Evolutionary conservation across 148 eudicot genomes (phyloP).

Genomic region (Rhododendron henanense): DNA sequence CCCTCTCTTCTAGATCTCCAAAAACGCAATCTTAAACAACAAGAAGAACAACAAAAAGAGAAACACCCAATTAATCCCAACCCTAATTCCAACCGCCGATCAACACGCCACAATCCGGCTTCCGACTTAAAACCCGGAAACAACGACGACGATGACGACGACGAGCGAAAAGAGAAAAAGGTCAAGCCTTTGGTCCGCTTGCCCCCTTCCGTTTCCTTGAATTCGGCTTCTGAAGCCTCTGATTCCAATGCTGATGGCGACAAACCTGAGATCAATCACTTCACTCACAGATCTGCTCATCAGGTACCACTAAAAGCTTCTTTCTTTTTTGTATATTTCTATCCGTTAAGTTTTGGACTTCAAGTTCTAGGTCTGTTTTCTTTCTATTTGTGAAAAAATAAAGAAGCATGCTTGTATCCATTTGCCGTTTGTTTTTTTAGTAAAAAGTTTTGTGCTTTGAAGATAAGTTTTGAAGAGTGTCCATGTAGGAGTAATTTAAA

Average conservation of each 20-base stretch:
- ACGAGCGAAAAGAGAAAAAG: slow-evolving; percentile 63
- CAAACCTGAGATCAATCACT: slow-evolving; percentile 31
- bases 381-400: background rate
- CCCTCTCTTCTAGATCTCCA: slow-evolving; percentile 57
- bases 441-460: slow-evolving; percentile 10
- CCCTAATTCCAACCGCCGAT: slow-evolving; percentile 34
- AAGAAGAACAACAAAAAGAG: slow-evolving; percentile 5
- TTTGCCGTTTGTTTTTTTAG: slow-evolving; percentile 5
- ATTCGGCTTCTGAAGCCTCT: slow-evolving; percentile 22
- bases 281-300: slow-evolving; percentile 27
- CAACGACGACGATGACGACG: slow-evolving; percentile 40
- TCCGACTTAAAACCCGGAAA: background rate
- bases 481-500: slow-evolving; percentile 5
- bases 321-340: background rate
- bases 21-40: slow-evolving; percentile 27
- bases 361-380: background rate
- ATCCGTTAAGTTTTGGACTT: background rate
- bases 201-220: slow-evolving; percentile 29
- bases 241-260: slow-evolving; percentile 20
- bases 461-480: background rate
- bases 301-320: slow-evolving; percentile 9
- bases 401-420: slow-evolving; percentile 2
- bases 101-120: slow-evolving; percentile 38
- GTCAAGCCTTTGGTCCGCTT: slow-evolving; percentile 55
- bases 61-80: slow-evolving; percentile 12